Conservation (phyloP, 1,284 basidiomycete genomes). For the Ganoderma sinense region DNA sequence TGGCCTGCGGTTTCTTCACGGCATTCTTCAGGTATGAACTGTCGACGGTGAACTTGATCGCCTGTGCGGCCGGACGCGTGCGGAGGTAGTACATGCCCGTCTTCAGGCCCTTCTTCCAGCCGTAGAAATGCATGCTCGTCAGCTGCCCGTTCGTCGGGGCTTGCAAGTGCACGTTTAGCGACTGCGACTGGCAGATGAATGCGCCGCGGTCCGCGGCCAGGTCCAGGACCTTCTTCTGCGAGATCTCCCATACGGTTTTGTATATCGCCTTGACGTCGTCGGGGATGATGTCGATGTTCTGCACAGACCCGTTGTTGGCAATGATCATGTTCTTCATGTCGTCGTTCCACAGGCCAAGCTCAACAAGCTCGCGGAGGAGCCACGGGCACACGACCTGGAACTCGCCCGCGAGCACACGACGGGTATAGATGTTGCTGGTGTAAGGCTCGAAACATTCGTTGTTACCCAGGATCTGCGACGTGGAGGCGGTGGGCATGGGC, state of each 20-base stretch:
- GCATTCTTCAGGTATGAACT: conserved; percentile 75
- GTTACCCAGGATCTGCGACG: conserved; percentile 97
- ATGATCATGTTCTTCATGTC: conserved; percentile 99
- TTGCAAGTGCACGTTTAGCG: conserved; percentile 93
- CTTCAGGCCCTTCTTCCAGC: conserved; percentile 99
- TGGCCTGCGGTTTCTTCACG: conserved; percentile 63
- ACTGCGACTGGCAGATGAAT: conserved; percentile 96
- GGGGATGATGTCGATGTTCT: conserved; percentile 89
- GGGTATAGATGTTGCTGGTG: conserved; percentile 98
- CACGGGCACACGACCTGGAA: conserved; percentile 99
- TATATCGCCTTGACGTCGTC: conserved; percentile 95
- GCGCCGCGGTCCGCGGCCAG: conserved; percentile 98
- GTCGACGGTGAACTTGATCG: conserved; percentile 98
- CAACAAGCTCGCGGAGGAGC: conserved; percentile 96
- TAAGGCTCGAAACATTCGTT: conserved; percentile 99
- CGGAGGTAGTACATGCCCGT: conserved; percentile 98
- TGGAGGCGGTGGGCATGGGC: conserved; percentile 99
- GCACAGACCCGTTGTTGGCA: conserved; percentile 95
- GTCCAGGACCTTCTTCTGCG: conserved; percentile 98
- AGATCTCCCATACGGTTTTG: conserved; percentile 99
- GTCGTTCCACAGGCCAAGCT: conserved; percentile 96
- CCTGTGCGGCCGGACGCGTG: conserved; percentile 93
- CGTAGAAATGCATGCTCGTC: conserved; percentile 99
- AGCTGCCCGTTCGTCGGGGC: conserved; percentile 94
- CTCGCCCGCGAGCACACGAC: conserved; percentile 98